A percentile compares a stretch with the other conserved stretches of the same genome.
phyloP scores from a whole-genome alignment of 352 stramenopile species.

The Phytophthora fragariaefolia region DNA sequence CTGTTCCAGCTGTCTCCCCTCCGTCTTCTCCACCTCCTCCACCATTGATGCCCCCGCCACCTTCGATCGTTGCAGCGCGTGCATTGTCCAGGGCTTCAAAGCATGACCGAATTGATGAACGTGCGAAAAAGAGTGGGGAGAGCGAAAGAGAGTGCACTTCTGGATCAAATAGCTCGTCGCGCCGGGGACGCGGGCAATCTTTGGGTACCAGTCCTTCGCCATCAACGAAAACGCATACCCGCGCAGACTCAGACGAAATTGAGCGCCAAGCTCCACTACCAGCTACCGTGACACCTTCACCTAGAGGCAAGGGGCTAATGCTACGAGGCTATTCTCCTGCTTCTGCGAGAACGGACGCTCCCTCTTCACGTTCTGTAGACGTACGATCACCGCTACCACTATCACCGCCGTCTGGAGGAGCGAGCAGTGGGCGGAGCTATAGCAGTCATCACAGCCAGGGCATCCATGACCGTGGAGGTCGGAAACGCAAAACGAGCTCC shows the following conservation, averaged over 20 bases:
- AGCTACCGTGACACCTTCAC: constrained; percentile 30
- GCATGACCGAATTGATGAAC: constrained; percentile 14
- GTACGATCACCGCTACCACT: constrained; percentile 55
- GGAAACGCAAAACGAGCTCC: constrained; percentile 62
- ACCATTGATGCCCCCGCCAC: constrained; percentile 32
- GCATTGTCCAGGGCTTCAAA: constrained; percentile 20
- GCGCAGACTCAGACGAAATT: constrained; percentile 16
- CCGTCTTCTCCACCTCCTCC: constrained; percentile 36
- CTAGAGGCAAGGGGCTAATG: constrained; percentile 47
- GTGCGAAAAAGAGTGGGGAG: constrained; percentile 19
- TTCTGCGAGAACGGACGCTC: constrained; percentile 22
- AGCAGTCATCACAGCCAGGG: constrained; percentile 23
- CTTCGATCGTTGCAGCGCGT: constrained; percentile 7
- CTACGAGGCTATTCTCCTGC: constrained; percentile 39
- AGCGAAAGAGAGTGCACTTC: constrained; percentile 16
- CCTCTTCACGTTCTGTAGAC: constrained; percentile 30
- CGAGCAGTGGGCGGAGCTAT: constrained; percentile 31
- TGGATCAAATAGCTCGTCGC: constrained; percentile 24
- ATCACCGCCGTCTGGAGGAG: constrained; percentile 24
- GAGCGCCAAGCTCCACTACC: constrained; percentile 11
- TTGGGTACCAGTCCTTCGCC: constrained; percentile 21
- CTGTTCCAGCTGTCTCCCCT: constrained; percentile 25
- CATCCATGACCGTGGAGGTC: constrained; percentile 10
- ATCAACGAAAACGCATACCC: constrained; percentile 11
- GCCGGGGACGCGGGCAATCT: constrained; percentile 35